A percentile compares a stretch with the other conserved stretches of the same genome.
phyloP scores from a whole-genome alignment of 2,329 filamentous ascomycete species.

The Neoascochyta sp. region DNA sequence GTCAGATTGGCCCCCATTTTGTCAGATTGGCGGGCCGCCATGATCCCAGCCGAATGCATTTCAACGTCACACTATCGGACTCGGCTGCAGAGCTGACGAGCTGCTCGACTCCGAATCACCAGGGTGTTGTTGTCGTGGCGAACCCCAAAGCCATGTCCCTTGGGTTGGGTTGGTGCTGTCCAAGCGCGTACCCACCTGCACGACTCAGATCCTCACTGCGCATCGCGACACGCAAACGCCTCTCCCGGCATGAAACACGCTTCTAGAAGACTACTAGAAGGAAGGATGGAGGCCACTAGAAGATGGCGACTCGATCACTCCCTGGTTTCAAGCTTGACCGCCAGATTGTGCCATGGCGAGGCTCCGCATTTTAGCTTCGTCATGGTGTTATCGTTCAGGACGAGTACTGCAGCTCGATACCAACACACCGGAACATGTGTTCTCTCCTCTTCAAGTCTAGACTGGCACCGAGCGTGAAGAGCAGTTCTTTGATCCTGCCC shows the following conservation, averaged over 20 bases:
- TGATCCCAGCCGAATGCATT: slow-evolving; percentile 21
- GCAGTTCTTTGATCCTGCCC: slow-evolving; percentile 82
- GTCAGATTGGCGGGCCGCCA: slow-evolving; percentile 11
- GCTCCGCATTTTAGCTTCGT: slow-evolving; percentile 5
- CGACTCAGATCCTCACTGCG: slow-evolving; percentile 17
- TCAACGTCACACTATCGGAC: slow-evolving; percentile 28
- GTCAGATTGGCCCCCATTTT: slow-evolving; percentile 17
- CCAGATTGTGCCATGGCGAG: slow-evolving; percentile 4
- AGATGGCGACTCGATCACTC: slow-evolving; percentile 5
- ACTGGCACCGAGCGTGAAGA: slow-evolving; percentile 85
- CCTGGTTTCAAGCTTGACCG: slow-evolving; percentile 6
- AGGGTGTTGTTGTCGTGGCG: slow-evolving; percentile 15
- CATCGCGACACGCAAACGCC: slow-evolving; percentile 10
- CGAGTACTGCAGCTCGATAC: slow-evolving; percentile 78
- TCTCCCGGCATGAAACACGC: slow-evolving; percentile 6
- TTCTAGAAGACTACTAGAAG: slow-evolving; percentile 17
- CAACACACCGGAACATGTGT: slow-evolving; percentile 72
- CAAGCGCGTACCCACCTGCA: slow-evolving; percentile 11
- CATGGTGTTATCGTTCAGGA: slow-evolving; percentile 52
- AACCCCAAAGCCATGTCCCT: too few species aligned
- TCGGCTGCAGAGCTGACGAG: slow-evolving; percentile 13
- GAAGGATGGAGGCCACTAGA: too few species aligned
- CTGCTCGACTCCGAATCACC: slow-evolving; percentile 13
- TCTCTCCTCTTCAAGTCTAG: slow-evolving; percentile 75
- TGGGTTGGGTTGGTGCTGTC: too few species aligned